Base-by-base conservation (phyloP, 140 eudicot genomes). In the Erigeron philadelphicus region DNA sequence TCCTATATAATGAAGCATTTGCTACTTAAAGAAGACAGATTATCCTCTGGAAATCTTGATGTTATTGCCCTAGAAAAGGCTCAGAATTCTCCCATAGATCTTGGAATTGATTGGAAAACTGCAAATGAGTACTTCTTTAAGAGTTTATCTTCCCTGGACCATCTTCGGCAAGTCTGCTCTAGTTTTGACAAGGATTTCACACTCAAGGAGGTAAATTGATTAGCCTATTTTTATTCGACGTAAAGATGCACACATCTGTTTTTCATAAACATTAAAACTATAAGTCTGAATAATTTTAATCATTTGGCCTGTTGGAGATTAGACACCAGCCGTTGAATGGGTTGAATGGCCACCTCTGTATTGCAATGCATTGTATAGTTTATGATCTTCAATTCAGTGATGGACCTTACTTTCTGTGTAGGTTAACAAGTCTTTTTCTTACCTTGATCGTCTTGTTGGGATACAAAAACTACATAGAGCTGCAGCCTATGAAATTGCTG, bases 71-170 rank as follows among this genome's bases (percentile, higher is more conserved):
- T 63, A 18, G 68, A 64, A 45, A 59, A 78, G 61, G 68, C 66
- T 61, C 73, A 73, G 53, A 62, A 64, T 67, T 63, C 64, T 43
- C 43, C 75, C 49, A 45, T 25, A 74, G 80, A 66, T 31, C 65
- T 55, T 12, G 88, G 85, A 72, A 62, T 64, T 17, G 83, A 80
- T 67, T 94, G 99, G 99, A 87, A 72, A 82, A 59, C 81, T 18
- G 91, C 85, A 16, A 94, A 94, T 74, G 80, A 78, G 31, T 87
- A 78, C 84, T 89, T 87, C 82, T 94, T 94, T 70, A 94, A 87
- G 85, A 79, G 97, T 81, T 78, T 94, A 67, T 84, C 90, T 42
- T 87, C 99, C 1, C 68, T 83, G 23, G 74, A 75, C 75, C 78
- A 19, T 77, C 57, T 94, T 59, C 81, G 81, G 67, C 79, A 80